Evolutionary conservation across 768 basidiomycete species (phyloP).

Genomic region (Gelatoporia subvermispora): DNA sequence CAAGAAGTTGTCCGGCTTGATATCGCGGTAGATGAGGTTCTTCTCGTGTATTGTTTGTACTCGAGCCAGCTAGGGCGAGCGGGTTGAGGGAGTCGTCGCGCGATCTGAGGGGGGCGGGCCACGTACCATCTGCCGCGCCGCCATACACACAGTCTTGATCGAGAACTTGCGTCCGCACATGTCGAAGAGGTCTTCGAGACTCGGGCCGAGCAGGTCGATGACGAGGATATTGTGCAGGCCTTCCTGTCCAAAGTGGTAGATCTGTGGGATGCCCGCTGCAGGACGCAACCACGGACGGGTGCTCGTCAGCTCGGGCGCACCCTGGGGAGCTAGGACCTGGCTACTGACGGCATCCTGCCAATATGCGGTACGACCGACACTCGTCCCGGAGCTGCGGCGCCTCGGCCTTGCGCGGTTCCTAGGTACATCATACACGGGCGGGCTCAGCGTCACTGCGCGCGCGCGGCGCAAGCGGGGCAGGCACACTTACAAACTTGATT

Average conservation of each 20-base stretch:
- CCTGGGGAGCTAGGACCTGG: slow-evolving; percentile 6
- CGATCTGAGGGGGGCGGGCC: not conserved
- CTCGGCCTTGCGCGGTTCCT: slow-evolving; percentile 92
- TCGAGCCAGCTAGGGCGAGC: slow-evolving; percentile 66
- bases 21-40: slow-evolving; percentile 98
- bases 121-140: slow-evolving; percentile 91
- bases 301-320: not conserved
- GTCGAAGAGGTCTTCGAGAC: slow-evolving; percentile 96
- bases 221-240: slow-evolving; percentile 98
- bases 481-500: slow-evolving; percentile 93
- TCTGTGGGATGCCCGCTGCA: slow-evolving; percentile 93
- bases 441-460: not conserved
- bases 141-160: slow-evolving; percentile 98
- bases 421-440: too few relatives aligned
- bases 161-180: slow-evolving; percentile 98
- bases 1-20: slow-evolving; percentile 99
- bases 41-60: slow-evolving; percentile 99
- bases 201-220: slow-evolving; percentile 95
- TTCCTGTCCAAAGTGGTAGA: slow-evolving; percentile 99
- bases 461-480: slow-evolving; percentile 1
- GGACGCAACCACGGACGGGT: slow-evolving; percentile 3
- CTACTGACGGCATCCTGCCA: slow-evolving; percentile 75
- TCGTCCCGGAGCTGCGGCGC: slow-evolving; percentile 97
- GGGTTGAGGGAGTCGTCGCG: not conserved
- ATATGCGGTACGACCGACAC: slow-evolving; percentile 93